Evolutionary conservation across 768 basidiomycete genomes (phyloP), one percentile per base, ranked within the genome.

Genomic region (Boletus subparvulus): DNA sequence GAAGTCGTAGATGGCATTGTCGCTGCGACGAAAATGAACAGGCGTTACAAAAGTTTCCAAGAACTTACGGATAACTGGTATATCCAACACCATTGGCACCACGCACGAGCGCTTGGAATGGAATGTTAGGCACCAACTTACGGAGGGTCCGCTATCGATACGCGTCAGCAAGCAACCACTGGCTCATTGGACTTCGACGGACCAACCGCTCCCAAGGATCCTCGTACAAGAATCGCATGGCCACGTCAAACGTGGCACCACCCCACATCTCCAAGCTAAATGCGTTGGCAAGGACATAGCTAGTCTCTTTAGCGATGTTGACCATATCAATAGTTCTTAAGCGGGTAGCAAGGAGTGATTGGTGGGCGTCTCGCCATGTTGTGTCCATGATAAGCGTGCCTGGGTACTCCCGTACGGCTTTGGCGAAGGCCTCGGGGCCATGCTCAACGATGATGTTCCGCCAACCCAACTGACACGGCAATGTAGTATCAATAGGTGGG

Each of bases 231-330:
- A 99, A 98, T 45, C 96, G 88, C 94, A 98, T 97, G 24, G 96
- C 91, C 49, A 99, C 96, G 73, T 98, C 96, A 69, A 99, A 99
- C 3, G 97, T 98, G 37, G 96, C 95, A 58, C 95, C 94, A 67
- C 97, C 97, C 97, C 97, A 99, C 80, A 95, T 98, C 72, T 99
- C 97, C 60, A 99, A 75, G 70, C 91, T 90, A 78, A 93, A 99
- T 9, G 97, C 92, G 69, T 98, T 98, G 26, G 92, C 85, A 42
- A 99, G 80, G 2, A 96, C 96, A 71, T 91, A 89, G 68, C 90
- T 92, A 1, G 97, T 98, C 80, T 97, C 94, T 74, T 92, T 97
- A 51, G 97, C 97, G 60, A 99, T 98, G 76, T 97, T 98, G 63
- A 86, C 92, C 86, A 98, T 98, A 69, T 99, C 97, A 61, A 89